Evolutionary conservation across 2,329 filamentous ascomycete genomes (phyloP), one percentile per base, ranked within the genome.

Genomic region (Nigrospora oryzae): DNA sequence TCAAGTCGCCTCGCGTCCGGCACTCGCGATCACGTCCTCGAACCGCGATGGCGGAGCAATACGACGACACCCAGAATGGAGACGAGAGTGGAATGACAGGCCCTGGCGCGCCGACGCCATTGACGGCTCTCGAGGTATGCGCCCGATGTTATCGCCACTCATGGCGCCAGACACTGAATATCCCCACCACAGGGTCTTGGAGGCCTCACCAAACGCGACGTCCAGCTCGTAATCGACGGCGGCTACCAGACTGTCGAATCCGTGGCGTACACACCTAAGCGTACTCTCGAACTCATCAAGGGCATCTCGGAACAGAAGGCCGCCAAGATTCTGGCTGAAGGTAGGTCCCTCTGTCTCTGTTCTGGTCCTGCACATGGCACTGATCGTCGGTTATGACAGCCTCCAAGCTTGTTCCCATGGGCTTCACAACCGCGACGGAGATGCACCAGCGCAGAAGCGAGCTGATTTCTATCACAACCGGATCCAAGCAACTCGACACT

Each of bases 241-340:
- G 93, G 93, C 5, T 97, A 83, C 65, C 89, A 97, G 63, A 98
- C 93, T 0, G 89, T 98, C 34, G 93, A 98, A 66, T 84, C 90
- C 2, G 86, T 98, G 49, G 93, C 93, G 41, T 98, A 98, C 62
- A 97, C 81, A 3, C 80, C 93, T 62, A 86, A 78, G 43, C 81
- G 91, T 58, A 72, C 84, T 46, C 70, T 98, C 15, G 91, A 98
- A 64, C 89, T 94, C 63, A 91, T 98, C 66, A 98, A 97, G 65
- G 93, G 93, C 46, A 95, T 98, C 32, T 98, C 93, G 1, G 91
- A 97, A 67, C 86, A 94, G 60, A 98, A 98, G 63, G 93, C 94
- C 3, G 83, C 80, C 32, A 97, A 97, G 61, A 83, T 98, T 36
- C 73, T 98, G 28, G 81, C 80, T 13, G 93, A 97, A 74, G 90